Conservation (phyloP, 805 yeast species). For the Torulaspora quercuum region DNA sequence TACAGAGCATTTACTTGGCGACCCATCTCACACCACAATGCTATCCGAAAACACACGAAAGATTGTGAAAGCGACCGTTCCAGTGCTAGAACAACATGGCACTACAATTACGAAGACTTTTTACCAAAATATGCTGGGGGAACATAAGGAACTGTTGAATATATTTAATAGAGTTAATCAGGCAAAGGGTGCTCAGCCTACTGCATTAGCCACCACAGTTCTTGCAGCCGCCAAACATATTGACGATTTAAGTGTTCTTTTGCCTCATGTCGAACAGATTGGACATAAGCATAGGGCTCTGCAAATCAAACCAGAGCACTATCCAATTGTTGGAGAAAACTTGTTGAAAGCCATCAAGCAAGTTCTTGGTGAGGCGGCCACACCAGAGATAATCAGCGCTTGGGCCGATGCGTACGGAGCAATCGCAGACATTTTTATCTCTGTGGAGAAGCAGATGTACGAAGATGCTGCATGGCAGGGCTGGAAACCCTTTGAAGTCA, state of each 20-base stretch:
- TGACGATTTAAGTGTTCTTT: constrained; percentile 52
- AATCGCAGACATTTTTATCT: constrained; percentile 58
- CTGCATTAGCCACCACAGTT: constrained; percentile 59
- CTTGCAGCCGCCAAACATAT: constrained; percentile 60
- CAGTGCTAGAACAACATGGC: constrained; percentile 55
- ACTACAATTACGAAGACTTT: constrained; percentile 50
- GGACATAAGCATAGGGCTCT: constrained; percentile 65
- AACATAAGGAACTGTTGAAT: constrained; percentile 53
- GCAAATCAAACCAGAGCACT: constrained; percentile 60
- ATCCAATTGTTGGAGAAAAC: constrained; percentile 58
- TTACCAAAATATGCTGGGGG: constrained; percentile 53
- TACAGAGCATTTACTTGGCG: too few species aligned
- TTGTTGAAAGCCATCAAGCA: constrained; percentile 53
- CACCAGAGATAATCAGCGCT: constrained; percentile 53
- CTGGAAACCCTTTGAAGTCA: constrained; percentile 50
- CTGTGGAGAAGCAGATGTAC: constrained; percentile 51
- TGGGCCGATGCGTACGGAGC: constrained; percentile 65
- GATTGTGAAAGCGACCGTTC: constrained; percentile 48
- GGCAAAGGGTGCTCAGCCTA: constrained; percentile 52
- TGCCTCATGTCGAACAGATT: constrained; percentile 54
- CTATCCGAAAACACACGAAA: constrained; percentile 35
- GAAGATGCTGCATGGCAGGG: constrained; percentile 54
- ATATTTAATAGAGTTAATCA: constrained; percentile 63
- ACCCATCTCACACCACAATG: too few species aligned
- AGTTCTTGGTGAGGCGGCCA: constrained; percentile 59